phyloP scores from a whole-genome alignment of 2,329 filamentous ascomycete species.

The Penicillium sp. region DNA sequence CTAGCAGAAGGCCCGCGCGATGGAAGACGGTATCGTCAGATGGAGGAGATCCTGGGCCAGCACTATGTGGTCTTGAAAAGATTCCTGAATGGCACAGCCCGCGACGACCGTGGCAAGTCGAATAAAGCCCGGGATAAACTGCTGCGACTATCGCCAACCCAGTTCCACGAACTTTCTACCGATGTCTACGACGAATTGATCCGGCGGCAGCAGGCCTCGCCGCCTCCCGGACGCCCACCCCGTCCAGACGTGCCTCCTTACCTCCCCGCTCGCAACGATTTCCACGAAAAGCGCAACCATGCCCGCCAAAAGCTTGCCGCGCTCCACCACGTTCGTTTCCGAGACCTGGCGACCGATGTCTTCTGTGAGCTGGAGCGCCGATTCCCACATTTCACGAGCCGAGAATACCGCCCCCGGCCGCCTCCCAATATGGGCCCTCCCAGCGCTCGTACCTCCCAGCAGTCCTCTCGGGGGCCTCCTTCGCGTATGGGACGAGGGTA shows the following conservation, averaged over 20 bases:
- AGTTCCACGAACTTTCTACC: slow-evolving; percentile 96
- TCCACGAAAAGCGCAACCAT: slow-evolving; percentile 96
- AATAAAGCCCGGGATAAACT: slow-evolving; percentile 95
- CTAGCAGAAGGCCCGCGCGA: slow-evolving; percentile 60
- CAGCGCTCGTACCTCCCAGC: slow-evolving; percentile 44
- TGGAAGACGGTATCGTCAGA: slow-evolving; percentile 54
- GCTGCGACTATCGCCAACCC: slow-evolving; percentile 79
- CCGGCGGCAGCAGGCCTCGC: slow-evolving; percentile 70
- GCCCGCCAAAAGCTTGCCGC: slow-evolving; percentile 94
- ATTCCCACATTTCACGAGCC: slow-evolving; percentile 74
- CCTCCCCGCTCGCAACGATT: slow-evolving; percentile 79
- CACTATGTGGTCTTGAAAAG: slow-evolving; percentile 78
- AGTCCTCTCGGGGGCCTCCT: slow-evolving; percentile 36
- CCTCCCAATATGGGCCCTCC: slow-evolving; percentile 49
- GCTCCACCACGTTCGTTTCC: slow-evolving; percentile 79
- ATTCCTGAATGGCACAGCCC: slow-evolving; percentile 68
- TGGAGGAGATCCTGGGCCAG: slow-evolving; percentile 70
- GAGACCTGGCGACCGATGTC: slow-evolving; percentile 90
- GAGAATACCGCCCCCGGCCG: slow-evolving; percentile 68
- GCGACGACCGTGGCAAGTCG: slow-evolving; percentile 72
- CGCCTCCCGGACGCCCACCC: slow-evolving; percentile 42
- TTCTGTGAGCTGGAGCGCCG: slow-evolving; percentile 91
- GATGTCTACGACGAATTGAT: slow-evolving; percentile 96
- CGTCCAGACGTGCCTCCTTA: slow-evolving; percentile 61
- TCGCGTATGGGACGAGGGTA: slow-evolving; percentile 35